Conservation (phyloP, 2,329 filamentous ascomycete genomes). For the Pseudocercospora cruenta region DNA sequence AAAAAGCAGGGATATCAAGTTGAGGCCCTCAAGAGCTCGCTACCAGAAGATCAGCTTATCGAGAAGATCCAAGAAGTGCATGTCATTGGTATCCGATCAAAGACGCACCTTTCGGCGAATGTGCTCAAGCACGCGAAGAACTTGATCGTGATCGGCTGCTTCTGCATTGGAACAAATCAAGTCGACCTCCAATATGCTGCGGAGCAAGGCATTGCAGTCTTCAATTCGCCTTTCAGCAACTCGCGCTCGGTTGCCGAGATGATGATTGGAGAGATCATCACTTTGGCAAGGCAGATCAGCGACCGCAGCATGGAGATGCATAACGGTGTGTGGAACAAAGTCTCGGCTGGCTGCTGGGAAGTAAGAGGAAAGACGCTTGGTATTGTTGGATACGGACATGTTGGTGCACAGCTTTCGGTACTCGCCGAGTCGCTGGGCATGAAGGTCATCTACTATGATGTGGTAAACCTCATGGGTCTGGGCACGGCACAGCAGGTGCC, state of each 20-base stretch:
- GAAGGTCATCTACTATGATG: slow-evolving; percentile 96
- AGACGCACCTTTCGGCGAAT: slow-evolving; percentile 87
- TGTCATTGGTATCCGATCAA: slow-evolving; percentile 96
- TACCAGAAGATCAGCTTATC: slow-evolving; percentile 91
- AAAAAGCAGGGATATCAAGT: slow-evolving; percentile 91
- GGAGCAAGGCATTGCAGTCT: slow-evolving; percentile 86
- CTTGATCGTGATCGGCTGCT: slow-evolving; percentile 93
- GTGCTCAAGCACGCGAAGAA: slow-evolving; percentile 90
- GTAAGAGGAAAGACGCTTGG: slow-evolving; percentile 95
- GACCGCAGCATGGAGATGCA: slow-evolving; percentile 96
- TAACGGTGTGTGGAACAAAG: slow-evolving; percentile 95
- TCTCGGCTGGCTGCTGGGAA: slow-evolving; percentile 96
- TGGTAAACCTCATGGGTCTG: slow-evolving; percentile 90
- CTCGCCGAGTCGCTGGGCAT: slow-evolving; percentile 97
- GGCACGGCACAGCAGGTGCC: slow-evolving; percentile 84
- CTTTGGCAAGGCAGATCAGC: slow-evolving; percentile 85
- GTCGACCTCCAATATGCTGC: slow-evolving; percentile 85
- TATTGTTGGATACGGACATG: slow-evolving; percentile 96
- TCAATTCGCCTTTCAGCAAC: slow-evolving; percentile 99
- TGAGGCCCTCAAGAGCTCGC: slow-evolving; percentile 82
- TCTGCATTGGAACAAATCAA: slow-evolving; percentile 98
- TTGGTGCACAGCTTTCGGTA: slow-evolving; percentile 93
- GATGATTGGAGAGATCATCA: slow-evolving; percentile 91
- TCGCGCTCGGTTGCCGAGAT: slow-evolving; percentile 95
- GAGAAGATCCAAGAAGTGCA: slow-evolving; percentile 98